Evolutionary conservation across 345 rosid genomes (phyloP).

Genomic region (Rubroshorea leprosula): DNA sequence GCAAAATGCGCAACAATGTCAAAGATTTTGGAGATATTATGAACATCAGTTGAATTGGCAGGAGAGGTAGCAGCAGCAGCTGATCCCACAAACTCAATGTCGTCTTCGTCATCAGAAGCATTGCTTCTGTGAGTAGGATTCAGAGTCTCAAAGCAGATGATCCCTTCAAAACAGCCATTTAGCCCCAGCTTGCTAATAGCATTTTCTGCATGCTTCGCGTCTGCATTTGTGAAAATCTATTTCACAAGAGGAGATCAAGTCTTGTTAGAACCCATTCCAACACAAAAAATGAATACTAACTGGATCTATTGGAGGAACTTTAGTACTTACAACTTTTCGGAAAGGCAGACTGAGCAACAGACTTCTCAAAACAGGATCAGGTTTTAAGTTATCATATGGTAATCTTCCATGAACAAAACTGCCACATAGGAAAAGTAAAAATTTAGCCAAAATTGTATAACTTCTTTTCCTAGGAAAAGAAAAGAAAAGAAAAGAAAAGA

Average conservation of each 20-base stretch:
- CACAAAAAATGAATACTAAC: background rate
- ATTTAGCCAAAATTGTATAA: no score
- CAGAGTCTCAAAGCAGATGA: constrained; percentile 87
- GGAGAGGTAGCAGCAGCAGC: background rate
- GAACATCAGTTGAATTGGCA: background rate
- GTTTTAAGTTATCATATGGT: constrained; percentile 85
- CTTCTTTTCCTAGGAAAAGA: no score
- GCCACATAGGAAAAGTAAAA: constrained; percentile 14
- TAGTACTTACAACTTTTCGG: constrained; percentile 67
- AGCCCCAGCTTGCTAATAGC: constrained; percentile 69
- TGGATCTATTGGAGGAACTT: background rate
- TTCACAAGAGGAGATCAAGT: background rate
- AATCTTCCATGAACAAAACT: constrained; percentile 86
- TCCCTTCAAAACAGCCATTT: constrained; percentile 90
- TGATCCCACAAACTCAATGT: constrained; percentile 39
- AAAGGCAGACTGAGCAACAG: constrained; percentile 71
- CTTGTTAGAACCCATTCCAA: background rate
- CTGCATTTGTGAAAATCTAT: constrained; percentile 93
- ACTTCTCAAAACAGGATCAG: constrained; percentile 72
- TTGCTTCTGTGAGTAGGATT: constrained; percentile 46
- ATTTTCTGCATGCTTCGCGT: constrained; percentile 61
- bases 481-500: no score
- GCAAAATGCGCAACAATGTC: constrained; percentile 55
- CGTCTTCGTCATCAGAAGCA: constrained; percentile 48
- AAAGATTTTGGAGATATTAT: constrained; percentile 26